Percentiles rank a stretch among this genome's conserved stretches.
Evolutionary conservation across 306 rosid species (phyloP).

Genomic region (Coriaria nepalensis): DNA sequence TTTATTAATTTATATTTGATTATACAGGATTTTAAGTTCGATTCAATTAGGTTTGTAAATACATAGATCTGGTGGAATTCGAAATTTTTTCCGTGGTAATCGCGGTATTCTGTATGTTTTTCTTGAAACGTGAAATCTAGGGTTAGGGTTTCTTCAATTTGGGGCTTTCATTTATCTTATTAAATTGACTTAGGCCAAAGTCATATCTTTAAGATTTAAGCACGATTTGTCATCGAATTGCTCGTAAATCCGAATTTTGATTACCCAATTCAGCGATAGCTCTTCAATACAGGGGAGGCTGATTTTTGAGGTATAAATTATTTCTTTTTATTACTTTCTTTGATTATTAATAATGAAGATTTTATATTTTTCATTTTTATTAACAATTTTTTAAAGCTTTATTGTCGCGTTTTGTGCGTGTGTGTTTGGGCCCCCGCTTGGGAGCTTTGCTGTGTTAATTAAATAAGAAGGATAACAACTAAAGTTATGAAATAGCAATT

Average conservation of each 20-base stretch:
- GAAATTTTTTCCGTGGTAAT: not conserved
- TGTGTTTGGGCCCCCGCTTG: no score
- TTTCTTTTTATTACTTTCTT: conserved; percentile 1
- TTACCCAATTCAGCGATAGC: conserved; percentile 16
- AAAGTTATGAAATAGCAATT: no score
- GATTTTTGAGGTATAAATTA: conserved; percentile 23
- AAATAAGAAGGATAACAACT: no score
- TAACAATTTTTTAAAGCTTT: not conserved
- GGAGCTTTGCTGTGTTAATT: no score
- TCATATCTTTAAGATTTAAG: conserved; percentile 7
- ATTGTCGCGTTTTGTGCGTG: not conserved
- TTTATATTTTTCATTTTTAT: not conserved
- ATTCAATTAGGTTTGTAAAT: conserved; percentile 9
- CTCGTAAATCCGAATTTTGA: conserved; percentile 2
- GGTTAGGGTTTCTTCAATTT: conserved; percentile 51
- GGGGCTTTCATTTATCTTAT: conserved; percentile 28
- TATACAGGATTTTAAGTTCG: not conserved
- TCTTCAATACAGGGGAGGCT: conserved; percentile 18
- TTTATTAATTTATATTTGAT: no score
- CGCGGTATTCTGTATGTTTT: conserved; percentile 11
- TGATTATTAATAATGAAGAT: conserved; percentile 1
- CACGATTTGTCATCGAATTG: conserved; percentile 8
- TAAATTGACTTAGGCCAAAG: conserved; percentile 25
- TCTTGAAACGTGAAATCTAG: conserved; percentile 22
- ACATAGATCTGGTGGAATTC: not conserved